Evolutionary conservation across 2,329 filamentous ascomycete species (phyloP), one percentile per base, ranked within the genome.

Genomic region (Fusarium concolor): DNA sequence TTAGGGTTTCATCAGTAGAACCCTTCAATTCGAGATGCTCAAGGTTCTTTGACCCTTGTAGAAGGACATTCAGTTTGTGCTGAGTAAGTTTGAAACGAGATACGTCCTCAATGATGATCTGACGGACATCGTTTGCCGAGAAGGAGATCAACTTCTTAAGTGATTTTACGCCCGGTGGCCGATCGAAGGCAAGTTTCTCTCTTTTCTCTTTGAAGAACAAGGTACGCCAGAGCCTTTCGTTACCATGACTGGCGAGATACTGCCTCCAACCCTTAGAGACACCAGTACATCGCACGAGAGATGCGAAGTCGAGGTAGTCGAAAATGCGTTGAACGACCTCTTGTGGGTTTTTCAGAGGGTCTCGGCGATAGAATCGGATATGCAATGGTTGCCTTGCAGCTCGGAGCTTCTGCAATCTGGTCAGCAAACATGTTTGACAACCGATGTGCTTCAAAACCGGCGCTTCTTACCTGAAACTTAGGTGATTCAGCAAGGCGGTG

Each of bases 281-380:
- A 28, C 68, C 46, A 15, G 79, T 55, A 41, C 79, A 80, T 39
- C 67, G 68, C 75, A 78, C 73, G 12, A 77, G 62, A 12, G 74
- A 70, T 6, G 65, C 50, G n/a, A 80, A 73, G 49, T 78, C 77
- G 10, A 81, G 62, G 38, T 74, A 74, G 15, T 70, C 71, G 35
- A 81, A 78, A 10, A 82, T 78, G 15, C 76, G 68, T 26, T 79
- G 71, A 10, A 80, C 67, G 50, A 82, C 71, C 46, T 82, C 80
- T 5, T 72, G 56, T 0, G 80, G 80, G 24, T 81, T 72, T 22
- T 65, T 67, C 15, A 82, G 46, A 4, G 80, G 80, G 55, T 82
- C 79, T 35, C 71, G 71, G 28, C 74, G 76, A 33, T 57, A 73
- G 55, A 76, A 81, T 18, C 72, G 74, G 14, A 64, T 56, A 29